Base-by-base conservation (phyloP, 768 basidiomycete genomes). In the Leccinum incarnatum region DNA sequence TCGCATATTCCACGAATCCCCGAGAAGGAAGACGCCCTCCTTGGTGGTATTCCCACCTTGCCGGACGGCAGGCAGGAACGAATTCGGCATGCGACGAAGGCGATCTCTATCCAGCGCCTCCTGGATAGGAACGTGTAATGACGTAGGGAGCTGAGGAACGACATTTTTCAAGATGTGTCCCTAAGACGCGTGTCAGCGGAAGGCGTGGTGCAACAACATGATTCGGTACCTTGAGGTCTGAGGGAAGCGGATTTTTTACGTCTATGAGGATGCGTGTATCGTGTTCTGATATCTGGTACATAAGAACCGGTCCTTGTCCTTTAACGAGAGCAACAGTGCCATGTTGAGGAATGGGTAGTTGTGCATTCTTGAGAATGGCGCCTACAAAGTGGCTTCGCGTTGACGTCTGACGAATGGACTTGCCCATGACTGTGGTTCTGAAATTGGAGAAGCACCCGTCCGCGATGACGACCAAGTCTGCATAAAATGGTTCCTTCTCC, bases 1-100 rank as follows among this genome's bases (percentile, higher is more conserved):
- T 0, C 97, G 91, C 95, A 98, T 98, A 71, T 98, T 99, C 89
- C 93, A 96, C 2, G 96, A 87, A 70, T 98, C 97, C 2, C 97
- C 97, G 34, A 97, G 78, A 61, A 98, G 84, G 58, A 99, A 76
- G 10, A 85, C 85, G 25, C 93, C 92, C 51, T 86, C 81, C 62
- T 84, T 88, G 6, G 70, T 75, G 56, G 65, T 72, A 62, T 61
- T 65, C 17, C 75, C 74, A 10, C 78, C 76, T 69, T 96, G 95
- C 59, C 85, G 77, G 3, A 87, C 78, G 1, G 95, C 76, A 0
- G 97, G 92, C 2, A 99, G 81, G 79, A 91, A 97, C 0, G 92
- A 90, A 72, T 98, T 98, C 32, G 97, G 95, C 95, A 98, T 98
- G 19, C 87, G 86, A 14, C 93, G 82, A 17, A 97, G 78, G 21